phyloP scores from a whole-genome alignment of 2,329 filamentous ascomycete species.

The Cadophora gregata region DNA sequence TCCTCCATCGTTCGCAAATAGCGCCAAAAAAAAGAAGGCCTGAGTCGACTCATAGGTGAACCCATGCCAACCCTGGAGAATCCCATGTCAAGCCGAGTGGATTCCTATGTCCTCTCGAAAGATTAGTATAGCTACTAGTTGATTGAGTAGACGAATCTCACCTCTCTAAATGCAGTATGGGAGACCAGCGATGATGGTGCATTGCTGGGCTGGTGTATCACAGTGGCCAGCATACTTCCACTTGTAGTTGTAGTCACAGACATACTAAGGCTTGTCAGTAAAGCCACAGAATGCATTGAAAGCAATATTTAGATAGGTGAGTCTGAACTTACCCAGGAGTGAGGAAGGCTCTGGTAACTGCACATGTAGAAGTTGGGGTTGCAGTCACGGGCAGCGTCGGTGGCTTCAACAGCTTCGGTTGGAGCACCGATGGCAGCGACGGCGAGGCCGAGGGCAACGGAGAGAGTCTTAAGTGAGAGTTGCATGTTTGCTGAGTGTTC shows the following conservation, averaged over 20 bases:
- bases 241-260: background rate
- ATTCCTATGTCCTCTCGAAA: background rate
- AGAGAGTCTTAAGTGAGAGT: background rate
- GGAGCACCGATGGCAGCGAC: background rate
- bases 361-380: slow-evolving; percentile 1
- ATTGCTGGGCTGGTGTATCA: background rate
- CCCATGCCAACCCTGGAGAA: background rate
- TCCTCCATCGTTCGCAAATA: background rate
- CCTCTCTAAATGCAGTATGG: background rate
- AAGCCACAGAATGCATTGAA: background rate
- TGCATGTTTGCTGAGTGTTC: slow-evolving; percentile 1
- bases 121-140: background rate
- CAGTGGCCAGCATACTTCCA: background rate
- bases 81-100: background rate
- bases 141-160: background rate
- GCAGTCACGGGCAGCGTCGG: background rate
- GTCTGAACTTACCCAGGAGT: background rate
- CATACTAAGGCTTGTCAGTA: background rate
- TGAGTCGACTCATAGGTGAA: no score
- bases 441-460: background rate
- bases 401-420: background rate
- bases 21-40: no score
- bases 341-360: background rate
- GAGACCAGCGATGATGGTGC: background rate
- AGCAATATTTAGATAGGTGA: background rate